Base-by-base conservation (phyloP, 257 asterid genomes). In the Nicotiana tomentosiformis region DNA sequence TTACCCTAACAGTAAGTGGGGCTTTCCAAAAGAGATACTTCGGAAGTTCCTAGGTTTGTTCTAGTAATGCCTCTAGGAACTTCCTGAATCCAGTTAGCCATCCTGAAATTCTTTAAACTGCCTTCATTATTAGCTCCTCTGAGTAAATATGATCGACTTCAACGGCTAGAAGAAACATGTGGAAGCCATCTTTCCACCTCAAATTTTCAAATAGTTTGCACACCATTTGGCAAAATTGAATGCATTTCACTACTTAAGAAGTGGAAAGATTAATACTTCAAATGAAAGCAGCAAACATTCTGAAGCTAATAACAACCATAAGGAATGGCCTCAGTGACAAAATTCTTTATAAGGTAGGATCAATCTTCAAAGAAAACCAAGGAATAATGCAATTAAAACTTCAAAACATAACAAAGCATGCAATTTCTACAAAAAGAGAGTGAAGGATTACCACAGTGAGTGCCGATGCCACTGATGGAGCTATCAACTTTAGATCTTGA, bases 401-500 rank as follows among this genome's bases (percentile, higher is more conserved):
- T 62, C 61, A 37, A 80, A 58, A 7, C 77, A 23, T 23, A 23
- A 23, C 26, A 23, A 23, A 23, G 26, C 26, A 23, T 23, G 26
- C 26, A 23, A 23, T 23, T 23, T 23, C 26, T 23, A 23, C 26
- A 23, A 23, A 23, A 23, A 23, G 26, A 23, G 26, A 23, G 26
- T 65, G 29, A 8, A 72, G 46, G 15, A 5, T 46, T 77, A 83
- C 86, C 86, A 7, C 77, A 56, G 49, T 77, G 90, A 78, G 90
- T 83, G 69, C 87, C 87, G 89, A 87, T 85, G 86, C 90, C 87
- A 85, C 92, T 90, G 39, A 84, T 66, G 51, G 97, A 89, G 88
- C 82, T 90, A 84, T 93, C 97, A 78, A 90, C 92, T 86, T 93
- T 91, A 87, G 95, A 86, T 89, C 91, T 93, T 84, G 97, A 91